These are phyloP conservation scores for Emmonsia crescens DNA, from an alignment of 2,329 filamentous ascomycete genomes.

Conservation along the genomic window DNA sequence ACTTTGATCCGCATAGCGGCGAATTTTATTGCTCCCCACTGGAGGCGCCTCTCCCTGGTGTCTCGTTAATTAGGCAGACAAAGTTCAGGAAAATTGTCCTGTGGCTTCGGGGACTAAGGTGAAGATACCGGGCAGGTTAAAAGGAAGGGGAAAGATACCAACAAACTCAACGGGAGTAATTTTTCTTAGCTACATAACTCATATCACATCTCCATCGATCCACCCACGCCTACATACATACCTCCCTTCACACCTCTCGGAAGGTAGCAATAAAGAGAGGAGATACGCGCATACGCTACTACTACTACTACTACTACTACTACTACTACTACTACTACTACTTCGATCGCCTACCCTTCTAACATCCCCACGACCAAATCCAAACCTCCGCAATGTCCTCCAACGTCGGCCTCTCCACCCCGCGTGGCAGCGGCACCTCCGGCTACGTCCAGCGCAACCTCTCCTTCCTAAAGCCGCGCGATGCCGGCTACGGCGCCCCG, in stretches of 20 bases:
- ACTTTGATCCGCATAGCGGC: neutral
- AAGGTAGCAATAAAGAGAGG: neutral
- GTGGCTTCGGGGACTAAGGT: neutral
- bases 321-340: too few species aligned
- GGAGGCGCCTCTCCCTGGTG: too few species aligned
- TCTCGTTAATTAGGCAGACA: too few species aligned
- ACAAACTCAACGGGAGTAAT: neutral
- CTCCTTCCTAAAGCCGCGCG: conserved; percentile 75
- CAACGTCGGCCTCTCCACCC: conserved; percentile 91
- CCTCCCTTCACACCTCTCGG: neutral
- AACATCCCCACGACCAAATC: neutral
- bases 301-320: too few species aligned
- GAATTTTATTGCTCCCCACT: neutral
- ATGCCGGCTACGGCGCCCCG: conserved; percentile 54
- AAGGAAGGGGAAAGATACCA: neutral
- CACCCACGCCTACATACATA: neutral
- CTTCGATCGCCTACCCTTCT: neutral
- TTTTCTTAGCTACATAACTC: neutral
- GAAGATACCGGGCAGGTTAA: too few species aligned
- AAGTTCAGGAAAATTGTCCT: neutral
- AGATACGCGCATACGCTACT: neutral
- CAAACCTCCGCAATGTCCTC: conserved; percentile 59
- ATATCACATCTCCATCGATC: neutral
- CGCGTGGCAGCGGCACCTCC: conserved; percentile 88
- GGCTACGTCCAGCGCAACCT: conserved; percentile 96